Percentiles rank a stretch among this genome's conserved stretches.
Conservation (phyloP, 805 yeast species). For the Yamadazyma sp. region DNA sequence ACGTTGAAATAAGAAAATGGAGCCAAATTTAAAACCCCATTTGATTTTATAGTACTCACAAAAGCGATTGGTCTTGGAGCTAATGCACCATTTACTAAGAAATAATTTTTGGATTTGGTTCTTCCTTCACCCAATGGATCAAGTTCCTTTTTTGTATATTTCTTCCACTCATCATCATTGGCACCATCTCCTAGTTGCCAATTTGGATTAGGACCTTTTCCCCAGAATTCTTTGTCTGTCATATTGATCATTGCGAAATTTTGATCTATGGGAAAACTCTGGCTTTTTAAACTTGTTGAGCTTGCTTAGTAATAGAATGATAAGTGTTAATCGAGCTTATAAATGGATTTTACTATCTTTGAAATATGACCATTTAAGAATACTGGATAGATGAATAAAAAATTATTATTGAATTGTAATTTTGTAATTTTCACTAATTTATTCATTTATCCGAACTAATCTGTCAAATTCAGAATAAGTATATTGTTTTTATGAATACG, state of each 20-base stretch:
- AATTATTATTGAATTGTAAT: too few species aligned
- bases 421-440: too few species aligned
- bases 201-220: conserved; percentile 19
- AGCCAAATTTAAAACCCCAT: conserved; percentile 49
- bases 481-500: too few species aligned
- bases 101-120: conserved; percentile 44
- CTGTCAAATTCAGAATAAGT: too few species aligned
- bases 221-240: conserved; percentile 6
- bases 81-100: conserved; percentile 48
- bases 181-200: conserved; percentile 46
- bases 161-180: conserved; percentile 46
- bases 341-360: too few species aligned
- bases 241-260: too few species aligned
- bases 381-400: too few species aligned
- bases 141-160: conserved; percentile 35
- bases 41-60: conserved; percentile 43
- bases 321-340: too few species aligned
- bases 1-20: conserved; percentile 59
- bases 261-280: neutral
- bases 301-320: too few species aligned
- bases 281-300: too few species aligned
- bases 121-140: conserved; percentile 48
- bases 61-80: conserved; percentile 63
- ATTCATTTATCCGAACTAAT: too few species aligned
- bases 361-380: too few species aligned